Evolutionary conservation across 2,329 filamentous ascomycete species (phyloP).

Genomic region (Fusarium sp.): DNA sequence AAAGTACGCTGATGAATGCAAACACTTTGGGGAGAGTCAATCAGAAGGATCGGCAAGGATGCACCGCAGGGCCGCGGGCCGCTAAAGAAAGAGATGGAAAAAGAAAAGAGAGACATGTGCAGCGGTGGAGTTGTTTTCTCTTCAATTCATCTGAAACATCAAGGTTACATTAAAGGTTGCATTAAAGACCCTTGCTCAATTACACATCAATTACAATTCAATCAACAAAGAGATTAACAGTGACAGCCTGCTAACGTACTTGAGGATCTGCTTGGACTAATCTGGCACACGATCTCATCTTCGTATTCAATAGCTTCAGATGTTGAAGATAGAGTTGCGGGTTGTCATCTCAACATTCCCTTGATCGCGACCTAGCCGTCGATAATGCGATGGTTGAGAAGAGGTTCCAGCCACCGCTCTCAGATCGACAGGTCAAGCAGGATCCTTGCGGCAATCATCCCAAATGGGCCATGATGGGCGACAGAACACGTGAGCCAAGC

Average conservation of each 20-base stretch:
- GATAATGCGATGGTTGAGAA: background rate
- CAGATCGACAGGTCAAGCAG: conserved; percentile 19
- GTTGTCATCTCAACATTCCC: background rate
- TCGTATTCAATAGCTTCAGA: background rate
- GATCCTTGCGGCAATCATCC: conserved; percentile 24
- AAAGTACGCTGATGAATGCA: background rate
- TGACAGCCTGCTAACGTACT: background rate
- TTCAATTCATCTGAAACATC: conserved; percentile 32
- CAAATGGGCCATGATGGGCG: background rate
- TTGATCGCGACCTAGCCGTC: background rate
- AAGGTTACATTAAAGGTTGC: conserved; percentile 18
- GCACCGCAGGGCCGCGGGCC: conserved; percentile 7
- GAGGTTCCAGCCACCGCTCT: conserved; percentile 10
- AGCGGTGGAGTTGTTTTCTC: conserved; percentile 7
- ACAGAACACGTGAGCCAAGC: background rate
- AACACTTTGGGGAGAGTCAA: conserved; percentile 11
- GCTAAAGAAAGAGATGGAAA: conserved; percentile 10
- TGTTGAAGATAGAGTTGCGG: background rate
- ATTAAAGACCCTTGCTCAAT: conserved; percentile 18
- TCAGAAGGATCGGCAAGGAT: conserved; percentile 22
- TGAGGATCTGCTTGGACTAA: background rate
- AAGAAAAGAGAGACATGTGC: background rate
- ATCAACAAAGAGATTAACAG: conserved; percentile 5
- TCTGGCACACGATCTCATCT: background rate
- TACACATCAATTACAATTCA: background rate